Base-by-base conservation (phyloP, 306 rosid species). In the Cucurbita pepo region DNA sequence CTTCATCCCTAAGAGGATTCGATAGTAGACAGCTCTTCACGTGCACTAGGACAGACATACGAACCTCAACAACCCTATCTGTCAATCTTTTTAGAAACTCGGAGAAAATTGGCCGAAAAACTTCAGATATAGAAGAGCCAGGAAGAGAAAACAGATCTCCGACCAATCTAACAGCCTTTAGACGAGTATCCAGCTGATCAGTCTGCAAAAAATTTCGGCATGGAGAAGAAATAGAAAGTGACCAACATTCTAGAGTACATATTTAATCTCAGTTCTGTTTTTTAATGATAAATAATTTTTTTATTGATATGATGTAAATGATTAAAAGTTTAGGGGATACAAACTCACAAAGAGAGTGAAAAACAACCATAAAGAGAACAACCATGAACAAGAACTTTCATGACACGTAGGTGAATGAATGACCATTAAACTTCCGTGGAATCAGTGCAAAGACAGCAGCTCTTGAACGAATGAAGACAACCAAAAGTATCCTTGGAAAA, bases 51-150 rank as follows among this genome's bases (percentile, higher is more conserved):
- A 86, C 97, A 60, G 88, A 85, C 99, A 91, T 88, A 41, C 97
- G 89, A 75, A 95, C 99, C 70, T 78, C 96, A 71, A 88, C 95
- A 74, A 76, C 85, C 81, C 99, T 89, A 79, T 95, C 99, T 69
- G 97, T 77, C 87, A 95, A 85, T 81, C 99, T 91, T 85, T 95
- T 95, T 61, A 95, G 78, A 83, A 89, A 95, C 84, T 95, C 99
- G 21, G 87, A 84, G 82, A 91, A 91, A 73, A 95, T 86, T 69
- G 97, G 92, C 85, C 86, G 97, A 84, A 95, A 91, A 77, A 85
- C 91, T 82, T 95, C 96, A 10, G 89, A 83, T 61, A 91, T 78
- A 60, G 88, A 78, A 78, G 92, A 74, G 72, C 84, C 85, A 1
- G 99, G 91, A 80, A 89, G 79, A 81, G 96, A 79, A 80, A 95